Base-by-base conservation (phyloP, 257 asterid genomes). In the Solanum microdontum region DNA sequence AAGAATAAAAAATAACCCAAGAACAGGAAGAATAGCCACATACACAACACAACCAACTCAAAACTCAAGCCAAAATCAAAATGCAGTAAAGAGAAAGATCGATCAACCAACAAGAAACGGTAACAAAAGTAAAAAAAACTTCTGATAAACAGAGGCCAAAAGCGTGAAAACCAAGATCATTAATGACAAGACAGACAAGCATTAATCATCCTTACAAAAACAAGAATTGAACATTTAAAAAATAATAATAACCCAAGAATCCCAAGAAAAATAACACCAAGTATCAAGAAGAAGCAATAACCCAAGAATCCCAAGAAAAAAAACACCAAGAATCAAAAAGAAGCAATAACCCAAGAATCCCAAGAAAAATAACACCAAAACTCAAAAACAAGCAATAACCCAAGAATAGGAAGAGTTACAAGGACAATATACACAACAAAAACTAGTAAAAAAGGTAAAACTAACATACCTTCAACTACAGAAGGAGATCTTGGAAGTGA, bases 401-500 rank as follows among this genome's bases (percentile, higher is more conserved):
- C n/a, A 87, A 24, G 7, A 80, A 45, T 21, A 43, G 34, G 26
- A 55, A 74, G 55, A 14, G 39, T 19, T 33, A 86, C 34, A 45
- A 32, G 72, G 33, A 11, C 76, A 83, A 72, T 17, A 79, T 83
- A 40, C 74, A 58, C 26, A 70, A 36, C 84, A 87, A 19, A 84
- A 34, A 69, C 58, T 74, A 76, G 36, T 77, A 55, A 80, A 68
- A 80, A 40, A 40, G 37, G 17, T 75, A 24, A 62, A 62, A 64
- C 13, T 7, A 70, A 21, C 58, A 39, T 28, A 84, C 86, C 55
- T 87, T 80, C 51, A 68, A 30, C 77, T 26, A 19, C 14, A 51
- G 86, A 83, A 62, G 60, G 33, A 82, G 92, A 90, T 88, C 90
- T 70, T 39, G 88, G 72, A 68, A 83, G 70, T 34, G 69, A 74